Conservation (phyloP, 1,284 basidiomycete species). For the Vanrija pseudolonga region DNA sequence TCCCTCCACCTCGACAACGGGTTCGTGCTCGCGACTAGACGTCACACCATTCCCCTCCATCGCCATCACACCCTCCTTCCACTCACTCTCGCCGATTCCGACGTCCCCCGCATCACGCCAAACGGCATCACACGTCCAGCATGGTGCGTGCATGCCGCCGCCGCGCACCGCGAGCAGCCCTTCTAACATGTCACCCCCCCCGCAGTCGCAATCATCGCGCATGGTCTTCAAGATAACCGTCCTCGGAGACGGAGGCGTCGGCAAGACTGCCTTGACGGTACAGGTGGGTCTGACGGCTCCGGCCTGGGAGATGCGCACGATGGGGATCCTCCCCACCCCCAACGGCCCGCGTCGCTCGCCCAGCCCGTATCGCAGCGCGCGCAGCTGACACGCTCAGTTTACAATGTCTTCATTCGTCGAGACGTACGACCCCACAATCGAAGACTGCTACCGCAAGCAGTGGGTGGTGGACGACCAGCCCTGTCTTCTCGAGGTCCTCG, state of each 20-base stretch:
- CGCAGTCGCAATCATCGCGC: slow-evolving; percentile 12
- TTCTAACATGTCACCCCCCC: not conserved
- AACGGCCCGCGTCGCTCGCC: not conserved
- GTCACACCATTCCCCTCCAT: not conserved
- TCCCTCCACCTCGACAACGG: no score
- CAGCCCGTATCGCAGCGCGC: not conserved
- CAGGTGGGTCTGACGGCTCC: slow-evolving; percentile 59
- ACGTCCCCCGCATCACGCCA: not conserved
- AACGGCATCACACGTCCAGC: not conserved
- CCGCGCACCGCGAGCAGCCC: not conserved
- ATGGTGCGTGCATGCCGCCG: not conserved
- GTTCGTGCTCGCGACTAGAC: not conserved
- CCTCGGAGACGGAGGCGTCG: slow-evolving; percentile 94
- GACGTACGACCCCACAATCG: slow-evolving; percentile 66
- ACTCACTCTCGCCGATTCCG: not conserved
- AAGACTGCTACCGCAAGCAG: slow-evolving; percentile 90
- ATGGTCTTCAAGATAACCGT: slow-evolving; percentile 65
- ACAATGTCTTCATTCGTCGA: slow-evolving; percentile 88
- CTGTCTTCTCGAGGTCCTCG: slow-evolving; percentile 88
- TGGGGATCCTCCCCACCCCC: no score
- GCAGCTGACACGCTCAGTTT: slow-evolving; percentile 57
- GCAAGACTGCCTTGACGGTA: slow-evolving; percentile 93
- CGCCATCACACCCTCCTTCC: not conserved
- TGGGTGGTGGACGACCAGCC: slow-evolving; percentile 85
- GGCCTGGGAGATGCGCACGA: not conserved